These are phyloP conservation scores for Aspergillus flavus DNA, from an alignment of 2,329 filamentous ascomycete genomes.

Conservation along the genomic window DNA sequence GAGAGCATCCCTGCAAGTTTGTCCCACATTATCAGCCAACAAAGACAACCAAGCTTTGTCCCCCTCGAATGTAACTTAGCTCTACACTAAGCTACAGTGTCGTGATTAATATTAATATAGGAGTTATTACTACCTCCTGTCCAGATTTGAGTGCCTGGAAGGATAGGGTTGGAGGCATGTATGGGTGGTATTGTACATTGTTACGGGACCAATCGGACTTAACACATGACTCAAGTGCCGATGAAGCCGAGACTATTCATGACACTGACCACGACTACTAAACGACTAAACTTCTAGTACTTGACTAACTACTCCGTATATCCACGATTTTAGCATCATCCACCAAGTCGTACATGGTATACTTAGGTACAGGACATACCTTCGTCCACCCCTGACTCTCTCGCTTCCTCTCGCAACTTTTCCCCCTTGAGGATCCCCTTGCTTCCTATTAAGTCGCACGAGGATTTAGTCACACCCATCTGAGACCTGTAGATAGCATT, in stretches of 20 bases:
- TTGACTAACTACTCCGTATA: background rate
- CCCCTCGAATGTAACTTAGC: constrained; percentile 5
- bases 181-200: background rate
- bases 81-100: background rate
- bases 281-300: background rate
- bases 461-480: constrained; percentile 6
- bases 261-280: background rate
- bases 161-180: background rate
- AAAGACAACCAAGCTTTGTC: constrained; percentile 12
- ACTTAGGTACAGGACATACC: background rate
- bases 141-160: background rate
- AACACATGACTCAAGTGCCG: constrained; percentile 2
- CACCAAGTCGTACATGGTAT: background rate
- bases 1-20: constrained; percentile 2
- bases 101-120: background rate
- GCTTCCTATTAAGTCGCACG: constrained; percentile 7
- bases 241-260: background rate
- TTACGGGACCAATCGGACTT: background rate
- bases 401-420: background rate
- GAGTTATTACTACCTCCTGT: background rate
- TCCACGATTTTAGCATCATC: background rate
- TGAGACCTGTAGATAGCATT: constrained; percentile 6
- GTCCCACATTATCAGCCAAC: constrained; percentile 3
- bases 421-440: constrained; percentile 6
- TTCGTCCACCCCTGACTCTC: background rate